Evolutionary conservation across 805 yeast genomes (phyloP).

Genomic region (Sugiyamaella smithiae): DNA sequence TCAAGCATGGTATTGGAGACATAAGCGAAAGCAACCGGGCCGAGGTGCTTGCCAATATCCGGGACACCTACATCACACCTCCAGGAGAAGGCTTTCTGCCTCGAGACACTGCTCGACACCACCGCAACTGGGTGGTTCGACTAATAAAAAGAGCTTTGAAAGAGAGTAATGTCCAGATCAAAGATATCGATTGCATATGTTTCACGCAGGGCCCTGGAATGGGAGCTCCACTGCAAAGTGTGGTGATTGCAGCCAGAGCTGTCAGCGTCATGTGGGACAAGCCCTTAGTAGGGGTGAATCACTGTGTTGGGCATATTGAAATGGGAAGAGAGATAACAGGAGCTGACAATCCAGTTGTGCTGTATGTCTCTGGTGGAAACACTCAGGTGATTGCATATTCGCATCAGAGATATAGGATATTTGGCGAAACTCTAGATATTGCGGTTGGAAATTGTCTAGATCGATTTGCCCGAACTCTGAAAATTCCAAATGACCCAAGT

Average conservation of each 20-base stretch:
- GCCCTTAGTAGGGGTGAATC: slow-evolving; percentile 93
- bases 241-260: slow-evolving; percentile 89
- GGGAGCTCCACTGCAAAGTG: slow-evolving; percentile 98
- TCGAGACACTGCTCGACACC: slow-evolving; percentile 95
- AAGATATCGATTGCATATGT: slow-evolving; percentile 56
- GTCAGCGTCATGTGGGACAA: slow-evolving; percentile 72
- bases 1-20: slow-evolving; percentile 67
- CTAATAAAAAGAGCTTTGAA: slow-evolving; percentile 62
- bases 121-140: slow-evolving; percentile 89
- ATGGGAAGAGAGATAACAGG: slow-evolving; percentile 99
- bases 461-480: slow-evolving; percentile 87
- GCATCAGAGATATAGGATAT: slow-evolving; percentile 89
- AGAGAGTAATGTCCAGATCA: slow-evolving; percentile 56
- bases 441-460: slow-evolving; percentile 98
- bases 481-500: slow-evolving; percentile 87
- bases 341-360: slow-evolving; percentile 95
- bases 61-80: slow-evolving; percentile 94
- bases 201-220: slow-evolving; percentile 99
- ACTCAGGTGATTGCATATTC: slow-evolving; percentile 98
- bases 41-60: slow-evolving; percentile 75
- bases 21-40: slow-evolving; percentile 60
- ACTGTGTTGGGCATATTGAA: slow-evolving; percentile 97
- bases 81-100: slow-evolving; percentile 99
- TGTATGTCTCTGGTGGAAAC: slow-evolving; percentile 97
- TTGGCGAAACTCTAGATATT: slow-evolving; percentile 97